These are phyloP conservation scores for Saksenaea vasiformis DNA, from an alignment of 371 early-diverging fungal species.

Conservation along the genomic window DNA sequence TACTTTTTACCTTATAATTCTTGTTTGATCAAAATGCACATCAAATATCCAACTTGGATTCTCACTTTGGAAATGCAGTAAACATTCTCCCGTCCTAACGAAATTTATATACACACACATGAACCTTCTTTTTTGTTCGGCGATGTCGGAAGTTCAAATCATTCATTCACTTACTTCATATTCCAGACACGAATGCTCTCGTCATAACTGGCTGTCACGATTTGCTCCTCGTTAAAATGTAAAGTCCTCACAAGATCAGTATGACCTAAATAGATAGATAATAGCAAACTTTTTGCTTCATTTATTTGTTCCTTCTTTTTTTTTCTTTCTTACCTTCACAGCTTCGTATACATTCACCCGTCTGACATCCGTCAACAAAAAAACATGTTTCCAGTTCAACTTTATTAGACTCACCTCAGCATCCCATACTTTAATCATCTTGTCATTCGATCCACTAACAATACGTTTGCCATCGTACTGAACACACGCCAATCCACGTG, in stretches of 20 bases:
- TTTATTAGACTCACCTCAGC: conserved; percentile 46
- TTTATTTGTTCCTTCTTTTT: neutral
- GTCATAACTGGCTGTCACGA: conserved; percentile 78
- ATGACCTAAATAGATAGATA: conserved; percentile 71
- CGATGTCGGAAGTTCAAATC: neutral
- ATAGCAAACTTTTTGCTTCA: neutral
- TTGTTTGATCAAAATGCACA: conserved; percentile 71
- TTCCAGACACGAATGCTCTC: conserved; percentile 97
- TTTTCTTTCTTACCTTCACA: conserved; percentile 23
- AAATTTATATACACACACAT: no score
- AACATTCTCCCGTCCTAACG: conserved; percentile 4
- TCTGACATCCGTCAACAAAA: conserved; percentile 31
- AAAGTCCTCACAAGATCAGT: conserved; percentile 92
- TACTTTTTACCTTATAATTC: conserved; percentile 51
- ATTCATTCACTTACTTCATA: conserved; percentile 30
- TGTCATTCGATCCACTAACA: conserved; percentile 95
- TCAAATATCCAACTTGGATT: conserved; percentile 88
- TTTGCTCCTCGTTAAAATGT: conserved; percentile 62
- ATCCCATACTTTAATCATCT: conserved; percentile 95
- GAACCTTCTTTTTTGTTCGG: neutral
- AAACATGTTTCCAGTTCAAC: neutral
- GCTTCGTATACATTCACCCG: conserved; percentile 73
- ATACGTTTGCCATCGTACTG: conserved; percentile 90
- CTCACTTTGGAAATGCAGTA: conserved; percentile 56
- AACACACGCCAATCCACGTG: conserved; percentile 91